These are phyloP conservation scores for Piromyces sp. DNA, from an alignment of 192 early-diverging fungal genomes.

Conservation along the genomic window DNA sequence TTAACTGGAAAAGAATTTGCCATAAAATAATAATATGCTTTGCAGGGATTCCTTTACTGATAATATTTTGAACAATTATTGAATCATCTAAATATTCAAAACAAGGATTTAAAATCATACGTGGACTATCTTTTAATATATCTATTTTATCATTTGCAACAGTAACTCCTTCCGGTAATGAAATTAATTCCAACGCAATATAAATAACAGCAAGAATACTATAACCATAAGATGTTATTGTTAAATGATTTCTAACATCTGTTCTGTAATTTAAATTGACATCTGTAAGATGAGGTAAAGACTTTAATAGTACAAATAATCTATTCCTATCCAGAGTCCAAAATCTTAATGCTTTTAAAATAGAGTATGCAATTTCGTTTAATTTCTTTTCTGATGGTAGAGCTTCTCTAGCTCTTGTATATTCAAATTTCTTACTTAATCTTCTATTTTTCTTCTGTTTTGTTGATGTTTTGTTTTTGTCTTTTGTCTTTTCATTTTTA, in stretches of 20 bases:
- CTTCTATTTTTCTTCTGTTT: not conserved
- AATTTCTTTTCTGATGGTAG: not conserved
- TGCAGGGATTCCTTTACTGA: not conserved
- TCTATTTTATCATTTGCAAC: not conserved
- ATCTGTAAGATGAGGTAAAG: not conserved
- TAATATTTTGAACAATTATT: not conserved
- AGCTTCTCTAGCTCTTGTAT: not conserved
- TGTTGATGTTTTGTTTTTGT: not conserved
- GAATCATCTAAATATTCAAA: not conserved
- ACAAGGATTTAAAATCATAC: not conserved
- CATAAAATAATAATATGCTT: not conserved
- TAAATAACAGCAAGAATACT: not conserved
- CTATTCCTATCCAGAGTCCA: not conserved
- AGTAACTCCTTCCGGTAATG: not conserved
- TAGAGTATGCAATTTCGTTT: not conserved
- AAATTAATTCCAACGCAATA: not conserved
- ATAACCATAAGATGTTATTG: not conserved
- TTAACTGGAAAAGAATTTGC: not conserved
- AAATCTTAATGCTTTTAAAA: not conserved
- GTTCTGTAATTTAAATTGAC: not conserved
- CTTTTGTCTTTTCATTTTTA: not conserved
- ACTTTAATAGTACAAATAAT: not conserved
- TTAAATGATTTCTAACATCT: not conserved
- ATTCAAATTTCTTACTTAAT: not conserved
- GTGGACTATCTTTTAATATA: not conserved